Conservation (phyloP, 345 rosid genomes). For the Carallia pectinifolia region DNA sequence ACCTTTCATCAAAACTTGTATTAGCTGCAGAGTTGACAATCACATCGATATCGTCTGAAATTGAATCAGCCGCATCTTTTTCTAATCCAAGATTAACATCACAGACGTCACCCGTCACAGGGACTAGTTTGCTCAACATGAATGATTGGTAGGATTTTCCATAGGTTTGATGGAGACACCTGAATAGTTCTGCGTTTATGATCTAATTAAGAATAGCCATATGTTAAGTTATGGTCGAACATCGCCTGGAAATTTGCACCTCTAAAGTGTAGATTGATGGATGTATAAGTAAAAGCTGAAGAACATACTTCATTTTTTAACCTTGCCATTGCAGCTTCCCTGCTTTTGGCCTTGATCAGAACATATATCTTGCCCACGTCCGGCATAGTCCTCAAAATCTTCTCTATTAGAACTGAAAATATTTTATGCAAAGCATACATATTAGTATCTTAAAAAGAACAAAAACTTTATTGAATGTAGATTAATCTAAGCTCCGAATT, state of each 20-base stretch:
- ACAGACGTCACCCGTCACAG: constrained; percentile 75
- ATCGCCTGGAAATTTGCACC: not conserved
- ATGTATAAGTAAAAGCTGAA: not conserved
- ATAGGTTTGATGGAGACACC: constrained; percentile 59
- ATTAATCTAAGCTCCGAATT: not conserved
- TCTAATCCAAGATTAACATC: constrained; percentile 65
- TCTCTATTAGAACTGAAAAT: constrained; percentile 73
- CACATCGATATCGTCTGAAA: constrained; percentile 61
- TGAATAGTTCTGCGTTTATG: constrained; percentile 76
- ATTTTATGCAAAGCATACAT: not conserved
- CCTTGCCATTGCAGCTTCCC: constrained; percentile 75
- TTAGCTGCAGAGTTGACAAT: constrained; percentile 81
- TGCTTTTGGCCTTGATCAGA: constrained; percentile 68
- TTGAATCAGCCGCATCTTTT: constrained; percentile 51
- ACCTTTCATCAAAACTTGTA: constrained; percentile 58
- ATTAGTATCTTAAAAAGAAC: not conserved
- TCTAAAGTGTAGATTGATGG: not conserved
- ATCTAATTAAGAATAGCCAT: constrained; percentile 42
- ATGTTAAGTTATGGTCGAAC: constrained; percentile 17
- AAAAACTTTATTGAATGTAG: not conserved
- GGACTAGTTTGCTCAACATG: constrained; percentile 77
- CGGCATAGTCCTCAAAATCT: constrained; percentile 75
- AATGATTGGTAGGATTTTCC: constrained; percentile 75
- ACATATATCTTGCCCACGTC: constrained; percentile 86
- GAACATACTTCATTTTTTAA: constrained; percentile 66